phyloP scores from a whole-genome alignment of 805 yeast species.

The Lipomyces yamanashiensis region DNA sequence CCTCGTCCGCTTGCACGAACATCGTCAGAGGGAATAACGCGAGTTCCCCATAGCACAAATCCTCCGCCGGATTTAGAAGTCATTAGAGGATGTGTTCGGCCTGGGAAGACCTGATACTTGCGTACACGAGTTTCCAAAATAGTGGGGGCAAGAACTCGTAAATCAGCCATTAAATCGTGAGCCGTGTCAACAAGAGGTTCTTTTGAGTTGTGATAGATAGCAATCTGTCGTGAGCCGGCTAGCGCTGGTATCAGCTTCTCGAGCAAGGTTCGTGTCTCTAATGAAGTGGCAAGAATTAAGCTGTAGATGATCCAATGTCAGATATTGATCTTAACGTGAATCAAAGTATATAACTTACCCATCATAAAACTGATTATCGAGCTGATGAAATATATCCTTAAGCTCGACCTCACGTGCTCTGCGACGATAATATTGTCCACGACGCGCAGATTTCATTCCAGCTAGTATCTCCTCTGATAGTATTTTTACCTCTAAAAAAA shows the following conservation, averaged over 20 bases:
- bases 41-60: conserved; percentile 73
- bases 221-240: conserved; percentile 87
- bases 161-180: conserved; percentile 65
- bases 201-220: conserved; percentile 78
- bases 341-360: conserved; percentile 19
- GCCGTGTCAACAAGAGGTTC: conserved; percentile 78
- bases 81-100: conserved; percentile 94
- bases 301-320: conserved; percentile 70
- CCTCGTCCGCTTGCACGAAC: conserved; percentile 31
- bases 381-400: conserved; percentile 41
- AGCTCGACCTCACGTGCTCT: conserved; percentile 57
- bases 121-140: conserved; percentile 82
- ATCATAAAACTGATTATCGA: conserved; percentile 31
- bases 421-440: conserved; percentile 70
- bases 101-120: conserved; percentile 89
- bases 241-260: conserved; percentile 64
- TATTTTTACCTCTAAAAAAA: conserved; percentile 40
- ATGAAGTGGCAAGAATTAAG: conserved; percentile 70
- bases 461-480: conserved; percentile 57
- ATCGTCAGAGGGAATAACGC: conserved; percentile 65
- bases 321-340: conserved; percentile 44
- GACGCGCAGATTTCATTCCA: conserved; percentile 62
- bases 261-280: conserved; percentile 68
- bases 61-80: conserved; percentile 94
- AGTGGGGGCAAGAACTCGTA: conserved; percentile 78